A percentile compares a stretch with the other conserved stretches of the same genome.
phyloP scores from a whole-genome alignment of 805 yeast genomes.

The Metschnikowia lochheadii region DNA sequence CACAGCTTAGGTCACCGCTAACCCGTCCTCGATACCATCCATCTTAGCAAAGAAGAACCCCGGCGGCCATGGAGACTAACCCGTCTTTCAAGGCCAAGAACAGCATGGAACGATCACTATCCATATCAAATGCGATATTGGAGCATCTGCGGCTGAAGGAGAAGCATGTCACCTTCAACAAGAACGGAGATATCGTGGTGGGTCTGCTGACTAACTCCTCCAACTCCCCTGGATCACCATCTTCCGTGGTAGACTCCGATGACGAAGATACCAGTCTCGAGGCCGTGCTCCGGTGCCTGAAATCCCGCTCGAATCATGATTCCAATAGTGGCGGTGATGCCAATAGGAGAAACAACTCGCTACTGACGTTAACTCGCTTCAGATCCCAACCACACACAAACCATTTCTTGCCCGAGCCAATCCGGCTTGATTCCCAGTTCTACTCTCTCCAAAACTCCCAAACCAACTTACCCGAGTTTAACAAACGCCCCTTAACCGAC shows the following conservation, averaged over 20 bases:
- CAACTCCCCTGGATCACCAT: conserved; percentile 9
- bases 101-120: conserved; percentile 17
- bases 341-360: conserved; percentile 2
- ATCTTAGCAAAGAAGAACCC: neutral
- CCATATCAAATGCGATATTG: conserved; percentile 25
- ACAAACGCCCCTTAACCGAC: conserved; percentile 69
- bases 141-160: conserved; percentile 19
- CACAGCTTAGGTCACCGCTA: neutral
- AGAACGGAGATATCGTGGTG: conserved; percentile 14
- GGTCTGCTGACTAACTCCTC: conserved; percentile 14
- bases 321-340: neutral
- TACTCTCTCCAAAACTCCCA: conserved; percentile 12
- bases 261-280: conserved; percentile 10
- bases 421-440: conserved; percentile 12
- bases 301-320: neutral
- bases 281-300: neutral
- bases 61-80: conserved; percentile 1
- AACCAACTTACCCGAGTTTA: conserved; percentile 49
- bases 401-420: conserved; percentile 13
- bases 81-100: neutral
- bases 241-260: conserved; percentile 13
- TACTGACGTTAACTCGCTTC: conserved; percentile 13
- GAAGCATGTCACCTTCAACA: conserved; percentile 21
- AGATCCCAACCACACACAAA: conserved; percentile 16
- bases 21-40: neutral